Evolutionary conservation across 208 protist genomes (phyloP), one percentile per base, ranked within the genome.

Genomic region (Blastocrithidia nonstop): DNA sequence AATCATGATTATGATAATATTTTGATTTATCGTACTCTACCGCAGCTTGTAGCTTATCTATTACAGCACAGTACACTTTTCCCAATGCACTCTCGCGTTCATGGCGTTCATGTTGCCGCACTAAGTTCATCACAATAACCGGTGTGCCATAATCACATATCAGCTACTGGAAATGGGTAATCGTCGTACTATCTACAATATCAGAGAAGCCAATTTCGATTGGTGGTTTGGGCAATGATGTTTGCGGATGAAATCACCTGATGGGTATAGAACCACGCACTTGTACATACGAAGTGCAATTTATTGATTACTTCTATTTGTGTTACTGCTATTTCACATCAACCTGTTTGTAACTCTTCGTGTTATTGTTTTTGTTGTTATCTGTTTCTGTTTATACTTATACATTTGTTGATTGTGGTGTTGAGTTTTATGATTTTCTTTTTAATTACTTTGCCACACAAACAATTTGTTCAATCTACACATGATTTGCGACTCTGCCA

Each of bases 101-200:
- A 22, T 73, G 63, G 52, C 88, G 93, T 46, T 96, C 93, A 22
- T 75, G 48, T 33, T 71, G 42, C 67, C 87, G 92, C 3, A 98
- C 60, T 15, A 97, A 58, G 45, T 96, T 92, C 41, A 98, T 48
- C 9, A 94, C 69, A 25, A 96, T 58, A n/a, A 96, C 24, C 3
- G 93, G 93, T 25, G 67, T 45, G 0, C 86, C 91, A 66, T 96
- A 97, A 33, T 91, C 59, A 6, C 51, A 36, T 8, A 91, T 66
- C 28, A 98, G 54, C n/a, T 89, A 55, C 45, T 88, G 63, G 54
- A 98, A 97, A 59, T 98, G 96, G 9, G 66, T 45, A 11, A 70
- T 63, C 2, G 90, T 91, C 7, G 66, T 40, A 5, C 49, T 69
- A 59, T 74, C 71, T 39, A 61, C 54, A 1, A 48, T 20, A 23